phyloP scores from a whole-genome alignment of 306 rosid species.

The Begonia peltatifolia region DNA sequence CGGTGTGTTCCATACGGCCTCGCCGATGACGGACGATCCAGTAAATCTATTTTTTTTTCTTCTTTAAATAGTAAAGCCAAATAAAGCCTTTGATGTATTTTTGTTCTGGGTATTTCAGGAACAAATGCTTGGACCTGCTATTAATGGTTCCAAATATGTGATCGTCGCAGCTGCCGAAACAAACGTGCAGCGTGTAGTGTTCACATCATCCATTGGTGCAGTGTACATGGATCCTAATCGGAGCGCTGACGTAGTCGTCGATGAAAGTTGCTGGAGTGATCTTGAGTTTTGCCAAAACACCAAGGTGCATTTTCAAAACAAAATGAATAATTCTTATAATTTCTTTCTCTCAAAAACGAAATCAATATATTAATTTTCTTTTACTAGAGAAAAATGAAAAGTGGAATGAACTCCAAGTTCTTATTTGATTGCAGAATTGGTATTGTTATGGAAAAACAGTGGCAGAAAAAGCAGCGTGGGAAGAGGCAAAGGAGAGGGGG shows the following conservation, averaged over 20 bases:
- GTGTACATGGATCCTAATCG: slow-evolving; percentile 57
- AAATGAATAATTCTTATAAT: background rate
- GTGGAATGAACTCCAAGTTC: no score
- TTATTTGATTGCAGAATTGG: slow-evolving; percentile 43
- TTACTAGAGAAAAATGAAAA: no score
- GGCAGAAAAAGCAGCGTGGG: slow-evolving; percentile 79
- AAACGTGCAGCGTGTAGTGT: no score
- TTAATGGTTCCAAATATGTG: slow-evolving; percentile 62
- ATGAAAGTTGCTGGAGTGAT: slow-evolving; percentile 82
- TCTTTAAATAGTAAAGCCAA: background rate
- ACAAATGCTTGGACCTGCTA: slow-evolving; percentile 67
- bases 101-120: slow-evolving; percentile 16
- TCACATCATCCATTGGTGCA: no score
- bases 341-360: no score
- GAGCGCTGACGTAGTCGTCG: slow-evolving; percentile 44
- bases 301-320: slow-evolving; percentile 22
- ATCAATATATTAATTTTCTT: no score
- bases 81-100: background rate
- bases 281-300: slow-evolving; percentile 84
- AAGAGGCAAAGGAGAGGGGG: slow-evolving; percentile 38
- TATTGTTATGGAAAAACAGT: slow-evolving; percentile 81
- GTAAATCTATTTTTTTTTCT: slow-evolving; percentile 13
- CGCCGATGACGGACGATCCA: slow-evolving; percentile 76
- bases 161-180: slow-evolving; percentile 31
- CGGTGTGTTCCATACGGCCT: slow-evolving; percentile 80